phyloP scores from a whole-genome alignment of 1,139 yeast genomes.

The Zygosaccharomyces pseudobailii region DNA sequence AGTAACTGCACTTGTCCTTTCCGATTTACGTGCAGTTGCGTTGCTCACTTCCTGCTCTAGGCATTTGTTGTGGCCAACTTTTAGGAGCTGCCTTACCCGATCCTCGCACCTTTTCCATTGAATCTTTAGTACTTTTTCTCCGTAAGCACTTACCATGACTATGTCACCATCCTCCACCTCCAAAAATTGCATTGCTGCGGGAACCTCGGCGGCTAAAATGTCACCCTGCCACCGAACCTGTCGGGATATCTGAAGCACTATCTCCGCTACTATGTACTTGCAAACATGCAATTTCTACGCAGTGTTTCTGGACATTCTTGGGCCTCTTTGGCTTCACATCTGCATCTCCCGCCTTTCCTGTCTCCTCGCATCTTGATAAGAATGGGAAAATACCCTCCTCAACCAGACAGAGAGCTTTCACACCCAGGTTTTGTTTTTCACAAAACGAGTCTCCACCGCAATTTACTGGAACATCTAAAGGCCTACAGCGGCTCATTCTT shows the following conservation, averaged over 20 bases:
- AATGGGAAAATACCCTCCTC: background rate
- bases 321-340: background rate
- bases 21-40: background rate
- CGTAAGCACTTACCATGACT: background rate
- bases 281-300: background rate
- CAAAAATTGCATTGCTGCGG: background rate
- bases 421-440: background rate
- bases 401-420: background rate
- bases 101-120: background rate
- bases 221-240: background rate
- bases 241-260: background rate
- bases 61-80: constrained; percentile 8
- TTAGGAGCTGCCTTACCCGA: constrained; percentile 3
- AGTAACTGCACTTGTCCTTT: background rate
- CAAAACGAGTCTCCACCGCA: background rate
- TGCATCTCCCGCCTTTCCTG: background rate
- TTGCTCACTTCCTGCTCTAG: constrained; percentile 6
- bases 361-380: background rate
- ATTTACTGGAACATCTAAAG: background rate
- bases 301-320: background rate
- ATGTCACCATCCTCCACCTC: constrained; percentile 2
- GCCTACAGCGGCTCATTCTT: background rate
- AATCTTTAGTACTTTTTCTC: background rate
- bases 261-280: background rate
- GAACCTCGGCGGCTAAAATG: constrained; percentile 1